Conservation (phyloP, 1,284 basidiomycete genomes). For the Cryptococcus jaspeensis region DNA sequence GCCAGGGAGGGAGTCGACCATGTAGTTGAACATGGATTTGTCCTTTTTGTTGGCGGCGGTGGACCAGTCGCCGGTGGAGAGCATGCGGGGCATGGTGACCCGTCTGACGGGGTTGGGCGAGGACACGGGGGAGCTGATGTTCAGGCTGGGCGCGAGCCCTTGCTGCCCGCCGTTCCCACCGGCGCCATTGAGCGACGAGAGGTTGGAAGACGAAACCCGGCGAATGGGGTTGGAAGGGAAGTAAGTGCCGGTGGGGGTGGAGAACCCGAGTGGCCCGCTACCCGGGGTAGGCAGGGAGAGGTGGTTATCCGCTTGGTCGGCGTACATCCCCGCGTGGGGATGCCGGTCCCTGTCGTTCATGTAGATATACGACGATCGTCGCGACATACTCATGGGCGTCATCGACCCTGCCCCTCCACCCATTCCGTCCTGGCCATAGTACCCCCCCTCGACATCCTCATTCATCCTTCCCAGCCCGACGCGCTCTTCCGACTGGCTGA, state of each 20-base stretch:
- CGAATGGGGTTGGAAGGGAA: slow-evolving; percentile 13
- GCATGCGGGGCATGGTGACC: slow-evolving; percentile 32
- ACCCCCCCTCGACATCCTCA: slow-evolving; percentile 24
- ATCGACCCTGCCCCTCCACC: not conserved
- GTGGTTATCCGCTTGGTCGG: too few species aligned
- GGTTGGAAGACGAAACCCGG: slow-evolving; percentile 18
- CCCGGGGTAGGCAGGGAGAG: too few species aligned
- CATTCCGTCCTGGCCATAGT: not conserved
- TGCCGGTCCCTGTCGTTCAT: slow-evolving; percentile 19
- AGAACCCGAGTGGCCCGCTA: slow-evolving; percentile 10
- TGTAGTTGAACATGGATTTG: slow-evolving; percentile 34
- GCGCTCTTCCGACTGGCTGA: slow-evolving; percentile 11
- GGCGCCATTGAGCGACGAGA: slow-evolving; percentile 3
- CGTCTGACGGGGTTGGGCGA: slow-evolving; percentile 19
- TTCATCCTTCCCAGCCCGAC: slow-evolving; percentile 10
- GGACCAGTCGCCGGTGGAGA: slow-evolving; percentile 40
- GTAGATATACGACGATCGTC: slow-evolving; percentile 36
- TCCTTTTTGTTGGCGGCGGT: slow-evolving; percentile 44
- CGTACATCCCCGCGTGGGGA: too few species aligned
- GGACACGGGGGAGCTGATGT: not conserved
- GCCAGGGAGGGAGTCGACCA: slow-evolving; percentile 22
- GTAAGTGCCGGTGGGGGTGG: slow-evolving; percentile 15
- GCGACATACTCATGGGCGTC: slow-evolving; percentile 32
- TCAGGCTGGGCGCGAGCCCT: not conserved
- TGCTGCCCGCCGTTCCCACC: too few species aligned